Percentiles rank a stretch among this genome's conserved stretches.
Conservation (phyloP, 1,284 basidiomycete species). For the Moesziomyces parantarcticus region DNA sequence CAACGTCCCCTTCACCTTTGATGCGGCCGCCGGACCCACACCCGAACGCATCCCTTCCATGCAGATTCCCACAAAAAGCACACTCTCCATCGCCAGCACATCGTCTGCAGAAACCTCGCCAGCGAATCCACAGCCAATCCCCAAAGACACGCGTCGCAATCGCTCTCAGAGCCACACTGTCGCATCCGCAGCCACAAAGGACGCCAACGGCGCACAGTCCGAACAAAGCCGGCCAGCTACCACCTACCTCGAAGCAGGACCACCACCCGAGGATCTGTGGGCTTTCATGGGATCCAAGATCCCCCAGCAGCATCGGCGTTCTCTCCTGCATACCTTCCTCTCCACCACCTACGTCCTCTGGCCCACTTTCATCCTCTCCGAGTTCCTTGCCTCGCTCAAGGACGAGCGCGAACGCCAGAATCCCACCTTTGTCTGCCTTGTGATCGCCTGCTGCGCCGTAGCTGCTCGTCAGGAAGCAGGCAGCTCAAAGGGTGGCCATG, state of each 20-base stretch:
- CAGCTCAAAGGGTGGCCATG: constrained; percentile 42
- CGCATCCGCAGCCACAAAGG: constrained; percentile 8
- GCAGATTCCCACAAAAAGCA: constrained; percentile 28
- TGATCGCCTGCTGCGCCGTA: constrained; percentile 47
- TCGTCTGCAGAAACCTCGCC: constrained; percentile 47
- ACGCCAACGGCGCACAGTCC: background rate
- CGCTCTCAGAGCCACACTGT: constrained; percentile 17
- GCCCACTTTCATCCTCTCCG: constrained; percentile 49
- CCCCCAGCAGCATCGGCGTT: constrained; percentile 43
- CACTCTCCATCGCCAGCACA: constrained; percentile 32
- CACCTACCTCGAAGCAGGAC: constrained; percentile 30
- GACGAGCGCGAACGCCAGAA: constrained; percentile 30
- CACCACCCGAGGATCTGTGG: constrained; percentile 43
- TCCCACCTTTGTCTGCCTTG: constrained; percentile 46
- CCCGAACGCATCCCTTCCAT: constrained; percentile 31
- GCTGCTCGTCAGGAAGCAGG: constrained; percentile 50
- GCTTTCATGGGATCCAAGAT: constrained; percentile 47
- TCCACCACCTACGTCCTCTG: constrained; percentile 51
- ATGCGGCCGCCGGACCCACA: constrained; percentile 31
- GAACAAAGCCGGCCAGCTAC: constrained; percentile 30
- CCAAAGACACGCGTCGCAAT: constrained; percentile 4
- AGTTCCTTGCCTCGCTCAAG: constrained; percentile 48
- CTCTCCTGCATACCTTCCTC: constrained; percentile 45
- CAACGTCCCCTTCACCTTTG: constrained; percentile 47
- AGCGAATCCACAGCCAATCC: constrained; percentile 6